Evolutionary conservation across 805 yeast genomes (phyloP).

Genomic region (Yamadazyma laniorum): DNA sequence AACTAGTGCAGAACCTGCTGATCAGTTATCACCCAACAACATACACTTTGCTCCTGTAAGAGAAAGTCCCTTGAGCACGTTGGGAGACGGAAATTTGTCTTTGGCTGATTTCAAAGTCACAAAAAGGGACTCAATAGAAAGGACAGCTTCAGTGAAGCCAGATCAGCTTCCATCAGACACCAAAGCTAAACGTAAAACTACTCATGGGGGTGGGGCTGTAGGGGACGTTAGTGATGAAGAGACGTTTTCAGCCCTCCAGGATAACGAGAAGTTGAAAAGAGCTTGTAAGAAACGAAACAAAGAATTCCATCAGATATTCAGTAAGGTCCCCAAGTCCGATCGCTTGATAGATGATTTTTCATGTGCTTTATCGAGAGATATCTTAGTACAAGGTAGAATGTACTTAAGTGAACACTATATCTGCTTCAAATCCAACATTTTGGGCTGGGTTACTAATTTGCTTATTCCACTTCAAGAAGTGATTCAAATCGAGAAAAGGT

Average conservation of each 20-base stretch:
- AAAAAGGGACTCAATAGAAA: constrained; percentile 14
- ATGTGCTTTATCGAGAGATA: constrained; percentile 66
- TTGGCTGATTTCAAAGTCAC: constrained; percentile 18
- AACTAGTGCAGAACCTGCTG: neutral
- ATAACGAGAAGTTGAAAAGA: constrained; percentile 16
- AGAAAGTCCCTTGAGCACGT: constrained; percentile 44
- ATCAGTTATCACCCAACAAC: constrained; percentile 14
- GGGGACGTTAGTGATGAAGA: constrained; percentile 11
- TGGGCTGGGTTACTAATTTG: constrained; percentile 64
- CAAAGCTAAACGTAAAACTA: neutral
- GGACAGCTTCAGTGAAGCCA: neutral
- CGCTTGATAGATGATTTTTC: constrained; percentile 57
- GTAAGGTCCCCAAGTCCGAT: constrained; percentile 50
- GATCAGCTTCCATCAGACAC: neutral
- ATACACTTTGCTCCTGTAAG: constrained; percentile 49
- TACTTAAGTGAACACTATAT: constrained; percentile 55
- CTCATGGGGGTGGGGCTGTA: too few species aligned
- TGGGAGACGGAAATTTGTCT: constrained; percentile 49
- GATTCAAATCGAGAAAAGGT: constrained; percentile 59
- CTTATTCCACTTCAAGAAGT: constrained; percentile 60
- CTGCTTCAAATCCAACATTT: constrained; percentile 63
- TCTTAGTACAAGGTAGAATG: constrained; percentile 64
- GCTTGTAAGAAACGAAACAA: constrained; percentile 53
- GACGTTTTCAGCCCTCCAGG: constrained; percentile 7
- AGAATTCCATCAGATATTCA: constrained; percentile 60